Percentiles rank a stretch among this genome's conserved stretches.
phyloP scores from a whole-genome alignment of 768 basidiomycete species.

The Cantharellus anzutake region DNA sequence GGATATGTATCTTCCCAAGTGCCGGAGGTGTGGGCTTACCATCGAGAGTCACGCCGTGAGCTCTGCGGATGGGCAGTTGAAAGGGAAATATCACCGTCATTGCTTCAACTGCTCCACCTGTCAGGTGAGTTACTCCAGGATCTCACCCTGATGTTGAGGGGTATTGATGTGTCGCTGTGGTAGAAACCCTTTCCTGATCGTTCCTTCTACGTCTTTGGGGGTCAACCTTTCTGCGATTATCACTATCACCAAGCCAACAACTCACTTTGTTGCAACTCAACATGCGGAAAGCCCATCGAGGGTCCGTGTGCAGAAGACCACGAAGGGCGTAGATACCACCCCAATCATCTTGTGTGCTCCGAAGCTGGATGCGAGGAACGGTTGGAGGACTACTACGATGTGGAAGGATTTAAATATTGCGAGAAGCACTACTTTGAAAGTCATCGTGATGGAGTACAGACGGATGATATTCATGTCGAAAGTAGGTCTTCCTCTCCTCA shows the following conservation, averaged over 20 bases:
- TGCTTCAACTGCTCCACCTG: conserved; percentile 84
- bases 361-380: conserved; percentile 33
- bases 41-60: conserved; percentile 88
- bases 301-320: conserved; percentile 84
- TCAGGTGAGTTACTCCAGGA: conserved; percentile 29
- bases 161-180: not conserved
- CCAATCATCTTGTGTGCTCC: conserved; percentile 77
- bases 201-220: conserved; percentile 79
- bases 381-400: conserved; percentile 68
- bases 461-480: not conserved
- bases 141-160: not conserved
- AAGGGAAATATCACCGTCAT: conserved; percentile 83
- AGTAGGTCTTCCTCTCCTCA: too few relatives aligned
- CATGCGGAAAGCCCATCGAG: conserved; percentile 79
- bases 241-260: conserved; percentile 88
- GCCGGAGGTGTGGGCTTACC: conserved; percentile 66
- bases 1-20: conserved; percentile 91
- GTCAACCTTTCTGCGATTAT: conserved; percentile 77
- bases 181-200: conserved; percentile 83
- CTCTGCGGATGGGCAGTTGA: conserved; percentile 80
- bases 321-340: conserved; percentile 64
- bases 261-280: conserved; percentile 61
- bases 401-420: conserved; percentile 57
- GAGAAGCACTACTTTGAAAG: conserved; percentile 35
- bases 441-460: not conserved